Conservation (phyloP, 108 stramenopile species). For the Nannochloropsis gaditana region DNA sequence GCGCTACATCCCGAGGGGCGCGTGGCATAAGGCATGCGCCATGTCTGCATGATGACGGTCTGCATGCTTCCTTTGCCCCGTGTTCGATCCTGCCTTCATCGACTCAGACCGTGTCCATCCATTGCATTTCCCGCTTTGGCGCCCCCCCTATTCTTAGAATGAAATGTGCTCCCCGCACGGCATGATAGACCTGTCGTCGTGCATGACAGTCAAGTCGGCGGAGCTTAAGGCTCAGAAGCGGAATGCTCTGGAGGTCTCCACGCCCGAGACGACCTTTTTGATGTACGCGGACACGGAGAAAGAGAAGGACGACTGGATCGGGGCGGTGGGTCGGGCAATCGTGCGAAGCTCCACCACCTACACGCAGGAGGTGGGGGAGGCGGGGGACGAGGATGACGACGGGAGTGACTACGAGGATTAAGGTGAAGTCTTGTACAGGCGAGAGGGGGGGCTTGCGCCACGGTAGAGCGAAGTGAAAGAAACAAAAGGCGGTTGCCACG, state of each 20-base stretch:
- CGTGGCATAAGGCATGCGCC: neutral
- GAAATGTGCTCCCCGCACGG: conserved; percentile 58
- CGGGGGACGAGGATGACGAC: neutral
- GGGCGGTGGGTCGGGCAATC: conserved; percentile 94
- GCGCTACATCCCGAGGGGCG: neutral
- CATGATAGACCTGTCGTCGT: conserved; percentile 83
- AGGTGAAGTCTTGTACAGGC: neutral
- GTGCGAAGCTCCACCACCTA: conserved; percentile 70
- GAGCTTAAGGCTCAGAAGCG: conserved; percentile 88
- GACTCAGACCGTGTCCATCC: neutral
- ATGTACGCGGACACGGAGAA: conserved; percentile 93
- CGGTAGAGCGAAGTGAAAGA: too few species aligned
- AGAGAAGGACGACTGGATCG: conserved; percentile 99
- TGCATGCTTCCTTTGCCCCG: neutral
- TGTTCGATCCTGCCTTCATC: neutral
- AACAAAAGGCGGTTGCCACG: too few species aligned
- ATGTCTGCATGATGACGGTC: neutral
- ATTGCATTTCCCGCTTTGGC: conserved; percentile 20
- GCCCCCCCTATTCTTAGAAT: conserved; percentile 4
- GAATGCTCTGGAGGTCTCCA: conserved; percentile 94
- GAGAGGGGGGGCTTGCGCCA: too few species aligned
- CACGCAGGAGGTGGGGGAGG: conserved; percentile 37
- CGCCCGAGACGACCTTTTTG: conserved; percentile 84
- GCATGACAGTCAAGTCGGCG: conserved; percentile 98
- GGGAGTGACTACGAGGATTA: neutral